Evolutionary conservation across 1,284 basidiomycete genomes (phyloP), one percentile per base, ranked within the genome.

Genomic region (Cutaneotrichosporon sp.): DNA sequence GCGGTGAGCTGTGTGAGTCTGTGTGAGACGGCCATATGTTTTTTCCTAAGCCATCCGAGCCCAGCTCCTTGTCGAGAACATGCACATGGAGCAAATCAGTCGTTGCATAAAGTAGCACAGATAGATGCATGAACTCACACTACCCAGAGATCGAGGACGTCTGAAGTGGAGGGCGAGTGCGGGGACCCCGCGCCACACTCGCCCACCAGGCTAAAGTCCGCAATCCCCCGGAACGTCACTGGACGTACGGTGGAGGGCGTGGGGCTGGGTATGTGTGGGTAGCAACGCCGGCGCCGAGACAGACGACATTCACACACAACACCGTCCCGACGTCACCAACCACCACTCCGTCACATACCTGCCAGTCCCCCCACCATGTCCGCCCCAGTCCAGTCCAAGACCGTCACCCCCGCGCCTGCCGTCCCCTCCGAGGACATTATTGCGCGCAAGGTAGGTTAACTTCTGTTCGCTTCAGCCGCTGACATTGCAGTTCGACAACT

Each of bases 391-490:
- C 5, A 5, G 26, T 50, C 66, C 20, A 58, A 21, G 10, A 57
- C 65, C 22, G 56, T 65, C n/a, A 62, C 59, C 13, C 52, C 69
- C 34, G 54, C 66, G 77, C 83, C 84, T 71, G 80, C 84, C 49
- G 77, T 84, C 47, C 84, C 88, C 52, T 90, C 86, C 78, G 90
- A 93, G 77, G 86, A 91, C 73, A 82, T 87, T 66, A 78, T 92
- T 62, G 83, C 83, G 36, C 84, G 88, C 78, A 93, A 93, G 83
- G 90, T 87, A 58, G 39, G 81, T 62, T 9, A 15, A 30, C 10
- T 30, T 30, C 26, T 7, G 10, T 30, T 10, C 26, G 26, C n/a
- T n/a, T n/a, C 14, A 30, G n/a, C 14, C 2, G 26, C 12, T 41
- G 36, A 37, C 12, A 20, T 14, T n/a, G 8, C 51, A 93, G 90